Conservation (phyloP, 2,329 filamentous ascomycete genomes). For the Stachybotrys chlorohalonatus region DNA sequence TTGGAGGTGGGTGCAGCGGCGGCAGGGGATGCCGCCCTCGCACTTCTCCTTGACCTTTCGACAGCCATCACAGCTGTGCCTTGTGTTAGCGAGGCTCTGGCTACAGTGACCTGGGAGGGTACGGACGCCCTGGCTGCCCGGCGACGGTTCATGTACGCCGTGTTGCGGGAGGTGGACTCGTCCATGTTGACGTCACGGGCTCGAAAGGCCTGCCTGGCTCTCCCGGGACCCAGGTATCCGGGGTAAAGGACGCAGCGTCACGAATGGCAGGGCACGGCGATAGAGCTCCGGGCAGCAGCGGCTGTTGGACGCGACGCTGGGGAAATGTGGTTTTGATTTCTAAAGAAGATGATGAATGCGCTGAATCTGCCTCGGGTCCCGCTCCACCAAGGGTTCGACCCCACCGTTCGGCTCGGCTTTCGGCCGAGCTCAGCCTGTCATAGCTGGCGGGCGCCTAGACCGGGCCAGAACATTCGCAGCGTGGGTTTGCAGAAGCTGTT, state of each 20-base stretch:
- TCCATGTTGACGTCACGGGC: background rate
- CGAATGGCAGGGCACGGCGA: too few species aligned
- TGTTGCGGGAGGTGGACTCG: background rate
- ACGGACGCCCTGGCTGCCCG: background rate
- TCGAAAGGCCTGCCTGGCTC: too few species aligned
- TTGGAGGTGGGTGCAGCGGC: slow-evolving; percentile 40
- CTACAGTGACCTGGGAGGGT: background rate
- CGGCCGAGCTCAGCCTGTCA: background rate
- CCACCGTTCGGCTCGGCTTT: background rate
- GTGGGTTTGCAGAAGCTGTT: too few species aligned
- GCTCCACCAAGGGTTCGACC: background rate
- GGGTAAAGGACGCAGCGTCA: too few species aligned
- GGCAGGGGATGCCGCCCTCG: slow-evolving; percentile 44
- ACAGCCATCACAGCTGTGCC: slow-evolving; percentile 40
- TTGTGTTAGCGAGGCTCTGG: background rate
- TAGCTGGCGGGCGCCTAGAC: background rate
- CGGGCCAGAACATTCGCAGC: too few species aligned
- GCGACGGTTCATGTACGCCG: background rate
- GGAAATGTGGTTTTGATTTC: background rate
- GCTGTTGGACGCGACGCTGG: background rate
- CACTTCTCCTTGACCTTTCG: slow-evolving; percentile 48
- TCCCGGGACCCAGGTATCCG: too few species aligned
- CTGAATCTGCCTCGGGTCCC: background rate
- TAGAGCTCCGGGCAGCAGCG: too few species aligned
- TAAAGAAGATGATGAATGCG: background rate